Evolutionary conservation across 495 filamentous ascomycete species (phyloP).

Genomic region (Podospora pseudoanserina): DNA sequence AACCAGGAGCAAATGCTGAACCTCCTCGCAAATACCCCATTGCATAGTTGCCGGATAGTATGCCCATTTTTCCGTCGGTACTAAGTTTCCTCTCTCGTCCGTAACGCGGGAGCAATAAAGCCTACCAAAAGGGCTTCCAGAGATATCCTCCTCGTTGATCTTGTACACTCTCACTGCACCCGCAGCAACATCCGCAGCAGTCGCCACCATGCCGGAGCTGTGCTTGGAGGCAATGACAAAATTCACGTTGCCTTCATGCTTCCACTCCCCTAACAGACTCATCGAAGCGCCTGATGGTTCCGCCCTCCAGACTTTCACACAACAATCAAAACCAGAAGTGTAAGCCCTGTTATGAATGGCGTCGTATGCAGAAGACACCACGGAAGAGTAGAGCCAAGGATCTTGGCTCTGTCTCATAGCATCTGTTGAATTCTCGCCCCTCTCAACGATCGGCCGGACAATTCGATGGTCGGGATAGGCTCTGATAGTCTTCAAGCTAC

Average conservation of each 20-base stretch:
- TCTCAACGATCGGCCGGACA: constrained; percentile 48
- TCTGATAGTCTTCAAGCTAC: constrained; percentile 47
- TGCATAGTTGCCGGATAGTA: constrained; percentile 69
- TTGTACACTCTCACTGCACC: constrained; percentile 50
- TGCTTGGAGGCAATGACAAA: constrained; percentile 61
- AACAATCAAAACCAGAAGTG: constrained; percentile 77
- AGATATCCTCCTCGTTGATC: constrained; percentile 32
- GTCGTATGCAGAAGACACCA: constrained; percentile 72
- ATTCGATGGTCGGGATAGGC: constrained; percentile 71
- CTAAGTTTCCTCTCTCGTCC: constrained; percentile 39
- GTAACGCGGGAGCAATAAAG: constrained; percentile 49
- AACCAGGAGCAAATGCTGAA: constrained; percentile 61
- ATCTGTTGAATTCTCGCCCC: constrained; percentile 51
- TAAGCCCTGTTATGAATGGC: constrained; percentile 55
- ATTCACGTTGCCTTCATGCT: constrained; percentile 66
- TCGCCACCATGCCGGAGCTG: constrained; percentile 43
- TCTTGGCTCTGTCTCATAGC: constrained; percentile 63
- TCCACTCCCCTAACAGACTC: constrained; percentile 47
- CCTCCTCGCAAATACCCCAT: constrained; percentile 57
- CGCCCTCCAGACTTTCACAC: constrained; percentile 71
- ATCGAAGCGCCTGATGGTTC: constrained; percentile 35
- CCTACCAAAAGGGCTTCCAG: constrained; percentile 31
- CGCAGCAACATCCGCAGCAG: constrained; percentile 46
- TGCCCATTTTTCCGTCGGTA: constrained; percentile 48
- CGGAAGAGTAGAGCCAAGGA: constrained; percentile 68